Base-by-base conservation (phyloP, 169 alveolate genomes). In the Plasmodium inui region DNA sequence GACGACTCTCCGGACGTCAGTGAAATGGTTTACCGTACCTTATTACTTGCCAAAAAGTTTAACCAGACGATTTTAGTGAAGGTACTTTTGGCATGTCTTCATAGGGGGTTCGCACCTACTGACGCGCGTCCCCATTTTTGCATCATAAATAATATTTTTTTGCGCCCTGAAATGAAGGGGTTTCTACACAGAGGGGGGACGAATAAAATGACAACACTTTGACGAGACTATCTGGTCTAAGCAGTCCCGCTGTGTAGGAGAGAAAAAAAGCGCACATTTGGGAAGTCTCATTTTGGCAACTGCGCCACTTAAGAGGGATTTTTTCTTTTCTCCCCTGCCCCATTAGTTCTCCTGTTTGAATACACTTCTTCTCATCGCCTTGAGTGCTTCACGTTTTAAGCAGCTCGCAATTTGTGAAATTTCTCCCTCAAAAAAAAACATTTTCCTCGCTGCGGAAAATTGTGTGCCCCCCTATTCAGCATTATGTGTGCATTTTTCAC, bases 1-100 rank as follows among this genome's bases (percentile, higher is more conserved):
- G 93, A 86, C 46, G 88, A 86, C 14, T 74, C 32, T 14, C 17
- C 84, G 12, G 71, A 32, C 17, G 22, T 86, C 70, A 86, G 93
- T n/a, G 14, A 86, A 86, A 86, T 34, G 39, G 44, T 86, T 53
- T 86, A 50, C 71, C 80, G 8, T 37, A 86, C 81, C 41, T 61
- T 86, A 30, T 5, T 53, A 1, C 34, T 86, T 53, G 84, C 86
- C 26, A 86, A 41, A 86, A 78, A 46, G 22, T 30, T 70, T 44
- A 78, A 86, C 37, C 19, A 53, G 34, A 30, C 53, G 17, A 78
- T 32, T 39, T 86, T 86, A 6, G 9, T 74, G 8, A 86, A 41
- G 88, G 93, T 86, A 84, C 37, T 71, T 0, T 10, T n/a, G 46
- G 12, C 57, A 41, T 72, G 6, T 50, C 14, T 57, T 17, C 76